These are phyloP conservation scores for Themeda triandra DNA, from an alignment of 176 grass and related monocot genomes.

Conservation along the genomic window DNA sequence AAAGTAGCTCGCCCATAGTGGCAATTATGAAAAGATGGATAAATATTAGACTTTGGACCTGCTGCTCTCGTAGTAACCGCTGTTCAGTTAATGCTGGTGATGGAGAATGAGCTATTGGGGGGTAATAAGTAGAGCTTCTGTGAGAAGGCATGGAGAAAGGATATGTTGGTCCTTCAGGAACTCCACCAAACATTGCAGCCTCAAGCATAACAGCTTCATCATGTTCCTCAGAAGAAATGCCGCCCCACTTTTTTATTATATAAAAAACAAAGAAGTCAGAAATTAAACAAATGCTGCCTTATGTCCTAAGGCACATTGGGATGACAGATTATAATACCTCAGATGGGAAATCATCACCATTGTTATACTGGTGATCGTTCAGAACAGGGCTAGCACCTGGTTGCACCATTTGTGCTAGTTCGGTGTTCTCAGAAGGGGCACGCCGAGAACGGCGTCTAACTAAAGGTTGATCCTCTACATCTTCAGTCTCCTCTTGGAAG, in stretches of 20 bases:
- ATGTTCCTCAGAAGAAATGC: slow-evolving; percentile 89
- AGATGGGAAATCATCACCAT: slow-evolving; percentile 55
- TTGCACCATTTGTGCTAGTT: slow-evolving; percentile 18
- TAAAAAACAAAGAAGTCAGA: slow-evolving; percentile 33
- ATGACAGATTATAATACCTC: slow-evolving; percentile 49
- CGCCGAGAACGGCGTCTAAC: slow-evolving; percentile 62
- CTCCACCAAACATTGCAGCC: slow-evolving; percentile 94
- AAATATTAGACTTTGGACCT: slow-evolving; percentile 50
- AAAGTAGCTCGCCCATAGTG: not conserved
- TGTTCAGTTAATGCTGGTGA: slow-evolving; percentile 75
- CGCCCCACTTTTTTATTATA: slow-evolving; percentile 72
- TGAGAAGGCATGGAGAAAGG: slow-evolving; percentile 60
- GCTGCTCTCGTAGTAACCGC: slow-evolving; percentile 84
- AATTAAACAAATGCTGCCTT: slow-evolving; percentile 4
- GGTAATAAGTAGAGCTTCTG: slow-evolving; percentile 37
- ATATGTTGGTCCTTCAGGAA: slow-evolving; percentile 68
- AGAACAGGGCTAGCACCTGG: slow-evolving; percentile 31
- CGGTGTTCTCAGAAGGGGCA: slow-evolving; percentile 47
- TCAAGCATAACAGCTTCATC: slow-evolving; percentile 99
- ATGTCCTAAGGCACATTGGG: not conserved
- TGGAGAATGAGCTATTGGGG: slow-evolving; percentile 45
- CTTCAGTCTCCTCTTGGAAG: slow-evolving; percentile 67
- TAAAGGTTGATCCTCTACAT: slow-evolving; percentile 74
- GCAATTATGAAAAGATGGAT: slow-evolving; percentile 3
- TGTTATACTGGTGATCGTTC: slow-evolving; percentile 18